These are phyloP conservation scores for Ceratocystis papillata DNA, from an alignment of 2,329 filamentous ascomycete species.

Conservation along the genomic window DNA sequence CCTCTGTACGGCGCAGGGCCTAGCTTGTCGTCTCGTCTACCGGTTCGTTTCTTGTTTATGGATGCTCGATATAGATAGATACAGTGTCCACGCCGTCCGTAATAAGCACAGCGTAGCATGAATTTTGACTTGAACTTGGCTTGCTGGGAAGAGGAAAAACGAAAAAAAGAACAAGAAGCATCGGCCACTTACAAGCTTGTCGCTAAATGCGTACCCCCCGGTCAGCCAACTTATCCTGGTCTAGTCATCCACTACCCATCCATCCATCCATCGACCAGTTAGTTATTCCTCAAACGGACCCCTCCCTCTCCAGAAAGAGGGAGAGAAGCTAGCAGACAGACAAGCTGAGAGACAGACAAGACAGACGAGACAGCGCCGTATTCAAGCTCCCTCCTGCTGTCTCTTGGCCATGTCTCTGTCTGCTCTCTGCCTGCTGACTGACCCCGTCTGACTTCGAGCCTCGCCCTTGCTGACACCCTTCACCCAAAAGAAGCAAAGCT, in stretches of 20 bases:
- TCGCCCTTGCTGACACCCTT: neutral
- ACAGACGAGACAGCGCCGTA: neutral
- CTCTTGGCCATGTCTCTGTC: neutral
- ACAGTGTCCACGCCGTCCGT: too few relatives aligned
- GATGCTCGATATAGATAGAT: neutral
- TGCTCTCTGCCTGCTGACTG: neutral
- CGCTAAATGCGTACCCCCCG: slow-evolving; percentile 3
- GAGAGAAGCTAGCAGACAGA: neutral
- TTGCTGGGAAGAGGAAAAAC: neutral
- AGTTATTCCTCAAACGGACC: neutral
- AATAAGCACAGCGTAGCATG: neutral
- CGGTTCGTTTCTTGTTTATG: neutral
- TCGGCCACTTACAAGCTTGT: slow-evolving; percentile 15
- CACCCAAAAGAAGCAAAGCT: neutral
- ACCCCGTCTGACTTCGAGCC: neutral
- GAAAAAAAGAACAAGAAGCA: neutral
- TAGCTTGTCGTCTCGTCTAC: neutral
- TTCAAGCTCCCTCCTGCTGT: neutral
- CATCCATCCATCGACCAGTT: neutral
- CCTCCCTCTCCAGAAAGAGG: neutral
- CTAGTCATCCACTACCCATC: neutral
- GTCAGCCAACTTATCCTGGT: neutral
- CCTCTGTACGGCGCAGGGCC: neutral
- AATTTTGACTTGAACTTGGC: neutral
- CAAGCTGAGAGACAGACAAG: neutral